Conservation (phyloP, 2,329 filamentous ascomycete species). For the Hymenoscyphus repandus region DNA sequence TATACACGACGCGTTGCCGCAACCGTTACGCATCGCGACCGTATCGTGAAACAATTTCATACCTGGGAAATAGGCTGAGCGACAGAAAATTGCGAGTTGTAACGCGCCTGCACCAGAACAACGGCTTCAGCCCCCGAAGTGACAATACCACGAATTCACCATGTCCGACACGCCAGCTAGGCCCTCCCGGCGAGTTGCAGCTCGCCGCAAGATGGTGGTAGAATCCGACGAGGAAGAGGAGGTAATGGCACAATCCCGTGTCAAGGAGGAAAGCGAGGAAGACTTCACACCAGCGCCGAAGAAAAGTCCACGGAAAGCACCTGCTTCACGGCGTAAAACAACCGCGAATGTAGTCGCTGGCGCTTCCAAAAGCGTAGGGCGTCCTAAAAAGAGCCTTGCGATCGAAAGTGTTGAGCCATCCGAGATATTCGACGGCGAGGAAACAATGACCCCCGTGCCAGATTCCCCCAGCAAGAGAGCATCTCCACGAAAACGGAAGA, state of each 20-base stretch:
- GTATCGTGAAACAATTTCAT: no score
- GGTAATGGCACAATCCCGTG: slow-evolving; percentile 53
- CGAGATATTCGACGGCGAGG: slow-evolving; percentile 53
- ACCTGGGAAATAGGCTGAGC: no score
- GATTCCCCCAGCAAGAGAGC: slow-evolving; percentile 50
- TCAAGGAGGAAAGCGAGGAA: slow-evolving; percentile 61
- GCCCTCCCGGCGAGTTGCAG: slow-evolving; percentile 53
- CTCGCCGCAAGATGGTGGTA: slow-evolving; percentile 67
- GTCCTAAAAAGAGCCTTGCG: slow-evolving; percentile 36
- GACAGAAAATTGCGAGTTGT: not conserved
- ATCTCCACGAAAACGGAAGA: slow-evolving; percentile 65
- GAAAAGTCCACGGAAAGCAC: slow-evolving; percentile 50
- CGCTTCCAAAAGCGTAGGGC: slow-evolving; percentile 32
- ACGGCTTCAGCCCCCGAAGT: not conserved
- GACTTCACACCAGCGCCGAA: slow-evolving; percentile 68
- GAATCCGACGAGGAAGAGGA: slow-evolving; percentile 76
- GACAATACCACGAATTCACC: not conserved
- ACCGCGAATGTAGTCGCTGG: slow-evolving; percentile 22
- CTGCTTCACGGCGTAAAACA: slow-evolving; percentile 45
- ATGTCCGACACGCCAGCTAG: slow-evolving; percentile 40
- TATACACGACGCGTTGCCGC: slow-evolving; percentile 14
- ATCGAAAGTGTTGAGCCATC: slow-evolving; percentile 51
- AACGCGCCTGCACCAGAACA: slow-evolving; percentile 2
- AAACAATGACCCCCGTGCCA: slow-evolving; percentile 44
- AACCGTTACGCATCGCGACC: not conserved